A percentile compares a stretch with the other conserved stretches of the same genome.
Evolutionary conservation across 2,329 filamentous ascomycete species (phyloP).

Genomic region (Hypoxylon sp.): DNA sequence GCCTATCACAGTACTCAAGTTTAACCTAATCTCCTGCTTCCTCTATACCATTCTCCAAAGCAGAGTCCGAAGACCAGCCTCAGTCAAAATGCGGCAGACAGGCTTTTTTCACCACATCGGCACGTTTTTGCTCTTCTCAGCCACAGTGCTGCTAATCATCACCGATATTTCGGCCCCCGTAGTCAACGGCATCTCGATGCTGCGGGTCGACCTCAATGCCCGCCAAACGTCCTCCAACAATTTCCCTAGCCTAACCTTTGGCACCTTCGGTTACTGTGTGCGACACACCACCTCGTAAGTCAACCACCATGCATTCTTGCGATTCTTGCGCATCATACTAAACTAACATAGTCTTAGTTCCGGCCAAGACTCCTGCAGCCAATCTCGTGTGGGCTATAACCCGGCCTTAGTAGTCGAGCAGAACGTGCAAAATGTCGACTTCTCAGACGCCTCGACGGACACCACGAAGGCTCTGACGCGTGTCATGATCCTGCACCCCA

Average conservation of each 20-base stretch:
- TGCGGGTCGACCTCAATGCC: conserved; percentile 56
- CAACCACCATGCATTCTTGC: background rate
- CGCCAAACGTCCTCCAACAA: conserved; percentile 32
- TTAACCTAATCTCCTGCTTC: background rate
- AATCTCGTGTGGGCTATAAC: conserved; percentile 48
- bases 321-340: background rate
- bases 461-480: conserved; percentile 57
- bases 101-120: conserved; percentile 59
- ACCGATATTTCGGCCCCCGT: conserved; percentile 62
- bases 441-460: conserved; percentile 54
- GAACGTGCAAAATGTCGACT: conserved; percentile 45
- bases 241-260: conserved; percentile 55
- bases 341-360: conserved; percentile 34
- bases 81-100: conserved; percentile 48
- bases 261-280: conserved; percentile 62
- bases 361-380: conserved; percentile 45
- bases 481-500: conserved; percentile 60
- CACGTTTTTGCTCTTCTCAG: conserved; percentile 60
- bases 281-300: conserved; percentile 41
- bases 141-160: conserved; percentile 61
- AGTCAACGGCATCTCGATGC: conserved; percentile 58
- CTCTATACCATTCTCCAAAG: background rate
- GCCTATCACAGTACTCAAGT: conserved; percentile 5
- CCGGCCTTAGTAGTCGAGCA: conserved; percentile 43
- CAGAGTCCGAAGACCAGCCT: background rate